phyloP scores from a whole-genome alignment of 768 basidiomycete species.

The Suillus decipiens region DNA sequence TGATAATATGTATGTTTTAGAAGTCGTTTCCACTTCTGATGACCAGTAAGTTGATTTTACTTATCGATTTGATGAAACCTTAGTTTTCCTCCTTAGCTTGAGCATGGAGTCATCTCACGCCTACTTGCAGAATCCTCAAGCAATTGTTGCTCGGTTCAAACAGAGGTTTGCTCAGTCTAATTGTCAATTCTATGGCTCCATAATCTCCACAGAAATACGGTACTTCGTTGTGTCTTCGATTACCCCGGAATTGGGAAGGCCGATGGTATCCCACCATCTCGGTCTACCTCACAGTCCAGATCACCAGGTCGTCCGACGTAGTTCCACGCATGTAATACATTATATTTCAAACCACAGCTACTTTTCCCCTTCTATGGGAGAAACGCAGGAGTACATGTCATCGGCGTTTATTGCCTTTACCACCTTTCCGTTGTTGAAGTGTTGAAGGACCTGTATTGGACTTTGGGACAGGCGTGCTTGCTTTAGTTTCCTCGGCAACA shows the following conservation, averaged over 20 bases:
- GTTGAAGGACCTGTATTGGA: slow-evolving; percentile 23
- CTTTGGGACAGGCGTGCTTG: slow-evolving; percentile 6
- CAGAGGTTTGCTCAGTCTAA: slow-evolving; percentile 48
- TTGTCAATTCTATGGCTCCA: slow-evolving; percentile 7
- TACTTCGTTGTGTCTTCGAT: slow-evolving; percentile 57
- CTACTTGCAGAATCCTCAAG: slow-evolving; percentile 42
- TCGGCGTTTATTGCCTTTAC: slow-evolving; percentile 38
- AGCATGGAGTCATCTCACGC: slow-evolving; percentile 31
- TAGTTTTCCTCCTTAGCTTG: slow-evolving; percentile 11
- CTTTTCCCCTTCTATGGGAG: slow-evolving; percentile 23
- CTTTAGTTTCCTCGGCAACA: slow-evolving; percentile 40
- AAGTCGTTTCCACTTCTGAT: slow-evolving; percentile 54
- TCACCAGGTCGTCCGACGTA: slow-evolving; percentile 11
- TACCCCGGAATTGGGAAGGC: slow-evolving; percentile 39
- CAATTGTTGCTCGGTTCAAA: slow-evolving; percentile 63
- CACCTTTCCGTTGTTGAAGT: slow-evolving; percentile 36
- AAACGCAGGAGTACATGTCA: slow-evolving; percentile 14
- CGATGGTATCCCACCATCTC: slow-evolving; percentile 8
- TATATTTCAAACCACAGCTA: slow-evolving; percentile 8
- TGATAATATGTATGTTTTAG: slow-evolving; percentile 74
- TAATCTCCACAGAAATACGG: slow-evolving; percentile 43
- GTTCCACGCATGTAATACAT: slow-evolving; percentile 8
- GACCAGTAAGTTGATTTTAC: slow-evolving; percentile 37
- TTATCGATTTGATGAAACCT: neutral
- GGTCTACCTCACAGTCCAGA: slow-evolving; percentile 16